Evolutionary conservation across 768 basidiomycete species (phyloP).

Genomic region (Chlorophyllum brunneum): DNA sequence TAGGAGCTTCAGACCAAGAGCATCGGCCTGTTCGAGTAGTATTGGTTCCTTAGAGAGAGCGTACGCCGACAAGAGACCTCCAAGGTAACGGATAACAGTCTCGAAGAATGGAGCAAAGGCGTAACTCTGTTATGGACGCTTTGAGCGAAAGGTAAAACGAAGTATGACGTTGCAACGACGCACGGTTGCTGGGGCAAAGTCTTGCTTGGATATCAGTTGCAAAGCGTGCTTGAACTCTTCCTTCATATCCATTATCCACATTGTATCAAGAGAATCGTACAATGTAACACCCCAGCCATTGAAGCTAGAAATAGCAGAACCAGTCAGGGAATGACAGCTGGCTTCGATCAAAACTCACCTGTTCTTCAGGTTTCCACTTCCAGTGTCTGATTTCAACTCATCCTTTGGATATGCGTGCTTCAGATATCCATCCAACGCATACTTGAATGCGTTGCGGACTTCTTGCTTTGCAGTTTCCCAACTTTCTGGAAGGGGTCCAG

Average conservation of each 20-base stretch:
- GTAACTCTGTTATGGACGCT: constrained; percentile 17
- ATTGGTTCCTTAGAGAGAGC: constrained; percentile 63
- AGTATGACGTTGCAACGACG: background rate
- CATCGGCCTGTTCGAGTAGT: constrained; percentile 60
- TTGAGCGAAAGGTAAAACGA: background rate
- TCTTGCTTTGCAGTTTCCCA: constrained; percentile 42
- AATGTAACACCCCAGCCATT: constrained; percentile 59
- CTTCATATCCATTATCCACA: constrained; percentile 76
- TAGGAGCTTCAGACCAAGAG: constrained; percentile 59
- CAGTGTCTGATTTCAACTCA: constrained; percentile 46
- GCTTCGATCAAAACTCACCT: constrained; percentile 37
- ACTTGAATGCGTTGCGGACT: constrained; percentile 51
- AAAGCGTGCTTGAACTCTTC: constrained; percentile 63
- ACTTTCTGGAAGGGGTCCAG: constrained; percentile 12
- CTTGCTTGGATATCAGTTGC: constrained; percentile 40
- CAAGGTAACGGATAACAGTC: constrained; percentile 74
- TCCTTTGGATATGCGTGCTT: constrained; percentile 47
- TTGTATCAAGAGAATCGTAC: constrained; percentile 76
- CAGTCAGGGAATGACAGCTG: background rate
- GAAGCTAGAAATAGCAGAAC: constrained; percentile 21
- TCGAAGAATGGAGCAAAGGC: constrained; percentile 57
- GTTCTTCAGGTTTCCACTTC: constrained; percentile 36
- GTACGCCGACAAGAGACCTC: constrained; percentile 74
- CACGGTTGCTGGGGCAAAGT: constrained; percentile 35
- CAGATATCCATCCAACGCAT: constrained; percentile 53